Base-by-base conservation (phyloP, 768 basidiomycete genomes). In the Amanita brunnescens region DNA sequence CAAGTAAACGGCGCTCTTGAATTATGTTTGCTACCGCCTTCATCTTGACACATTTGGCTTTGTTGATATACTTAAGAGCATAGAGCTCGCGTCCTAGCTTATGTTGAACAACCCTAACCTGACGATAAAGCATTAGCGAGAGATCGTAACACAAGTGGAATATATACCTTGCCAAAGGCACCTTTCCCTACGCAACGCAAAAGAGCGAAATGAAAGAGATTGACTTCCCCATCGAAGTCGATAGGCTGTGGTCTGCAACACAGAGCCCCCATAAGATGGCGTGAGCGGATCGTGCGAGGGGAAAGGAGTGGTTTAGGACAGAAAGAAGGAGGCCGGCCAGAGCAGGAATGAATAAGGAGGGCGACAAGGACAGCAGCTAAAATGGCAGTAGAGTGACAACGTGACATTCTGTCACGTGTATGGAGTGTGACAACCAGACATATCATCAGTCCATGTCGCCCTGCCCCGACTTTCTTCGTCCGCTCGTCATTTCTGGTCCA, bases 101-200 rank as follows among this genome's bases (percentile, higher is more conserved):
- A 73, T 98, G 96, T 68, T 99, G 95, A 6, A 99, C 96, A 54
- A 99, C 95, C 39, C 96, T 87, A 71, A 99, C 95, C 95, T 98
- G 57, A 44, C 51, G 52, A 14, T 33, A 35, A 12, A 9, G 6
- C 8, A 6, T 21, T 13, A 9, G 24, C 8, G 10, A 23, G 10
- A 40, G 20, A 18, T n/a, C 3, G 42, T 8, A 34, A n/a, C 33
- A 20, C 24, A 20, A 24, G 43, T 9, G n/a, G n/a, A 14, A 12
- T 8, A 63, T 68, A 48, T 30, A 93, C 95, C 83, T 99, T 98
- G 64, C 95, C 95, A 67, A 99, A 98, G 1, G 95, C 95, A 46
- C 95, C 95, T 67, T 97, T 97, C 18, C 95, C 95, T n/a, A 99
- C 94, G 57, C 91, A 94, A 60, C 95, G 77, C 16, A 98, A 69